A percentile compares a stretch with the other conserved stretches of the same genome.
Conservation (phyloP, 176 grass and related monocot species). For the Triticum aestivum region DNA sequence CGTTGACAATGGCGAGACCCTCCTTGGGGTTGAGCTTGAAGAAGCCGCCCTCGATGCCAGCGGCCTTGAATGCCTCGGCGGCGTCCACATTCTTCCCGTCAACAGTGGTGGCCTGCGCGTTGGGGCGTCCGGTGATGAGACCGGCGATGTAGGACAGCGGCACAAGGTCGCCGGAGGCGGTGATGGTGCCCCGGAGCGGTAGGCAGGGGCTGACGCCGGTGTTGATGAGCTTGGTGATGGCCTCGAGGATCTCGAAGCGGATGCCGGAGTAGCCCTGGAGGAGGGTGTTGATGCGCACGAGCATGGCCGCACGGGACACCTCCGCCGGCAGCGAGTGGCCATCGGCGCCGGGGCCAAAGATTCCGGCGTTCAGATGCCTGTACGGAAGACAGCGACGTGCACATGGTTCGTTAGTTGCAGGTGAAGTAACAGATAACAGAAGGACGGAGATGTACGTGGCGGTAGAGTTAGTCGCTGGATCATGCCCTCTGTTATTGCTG, state of each 20-base stretch:
- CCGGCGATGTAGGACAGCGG: conserved; percentile 88
- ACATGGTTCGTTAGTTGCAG: conserved; percentile 30
- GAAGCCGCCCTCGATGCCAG: conserved; percentile 71
- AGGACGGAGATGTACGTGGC: neutral
- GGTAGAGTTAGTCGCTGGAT: neutral
- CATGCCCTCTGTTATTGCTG: neutral
- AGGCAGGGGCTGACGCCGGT: conserved; percentile 72
- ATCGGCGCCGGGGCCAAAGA: conserved; percentile 61
- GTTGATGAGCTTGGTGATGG: conserved; percentile 68
- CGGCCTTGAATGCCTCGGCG: conserved; percentile 73
- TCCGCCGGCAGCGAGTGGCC: conserved; percentile 63
- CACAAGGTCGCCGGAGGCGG: conserved; percentile 75
- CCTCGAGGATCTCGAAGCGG: conserved; percentile 85
- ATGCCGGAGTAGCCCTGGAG: conserved; percentile 89
- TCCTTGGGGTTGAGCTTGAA: conserved; percentile 97
- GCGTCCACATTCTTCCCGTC: conserved; percentile 71
- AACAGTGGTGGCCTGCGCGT: conserved; percentile 49
- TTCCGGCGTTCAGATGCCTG: conserved; percentile 78
- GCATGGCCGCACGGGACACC: conserved; percentile 62
- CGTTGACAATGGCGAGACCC: conserved; percentile 87
- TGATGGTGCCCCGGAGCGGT: conserved; percentile 80
- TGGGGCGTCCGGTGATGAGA: conserved; percentile 73
- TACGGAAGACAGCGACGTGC: neutral
- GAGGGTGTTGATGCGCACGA: conserved; percentile 87
- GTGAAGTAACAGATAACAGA: neutral